Base-by-base conservation (phyloP, 1,139 yeast species). In the Hemisphaericaspora subhashii region DNA sequence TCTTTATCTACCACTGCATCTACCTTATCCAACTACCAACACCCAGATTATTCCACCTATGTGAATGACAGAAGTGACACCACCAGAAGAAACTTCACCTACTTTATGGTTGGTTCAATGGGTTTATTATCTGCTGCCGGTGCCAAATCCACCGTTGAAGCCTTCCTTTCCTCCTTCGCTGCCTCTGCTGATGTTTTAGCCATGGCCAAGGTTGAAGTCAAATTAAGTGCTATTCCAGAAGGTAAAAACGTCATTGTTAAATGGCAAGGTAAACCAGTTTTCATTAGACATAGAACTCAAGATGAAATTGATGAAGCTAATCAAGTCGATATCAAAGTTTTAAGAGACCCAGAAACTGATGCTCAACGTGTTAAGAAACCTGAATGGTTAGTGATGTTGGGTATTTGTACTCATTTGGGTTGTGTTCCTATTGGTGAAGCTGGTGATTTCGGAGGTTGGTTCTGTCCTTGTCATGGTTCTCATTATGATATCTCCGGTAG, bases 401-500 rank as follows among this genome's bases (percentile, higher is more conserved):
- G 99, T 76, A 90, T 94, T 68, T 92, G 98, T 79, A 94, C 99
- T 55, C 99, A 94, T 69, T 83, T 94, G 77, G 99, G 99, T 69
- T 94, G 99, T 85, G 99, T 94, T 51, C 99, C 99, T 55, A 94
- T 94, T 63, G 98, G 99, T 66, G 98, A 94, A 75, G 86, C 98
- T 51, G 99, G 99, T 74, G 99, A 94, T 71, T 94, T 81, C 59
- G 98, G 97, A 67, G 98, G 98, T 64, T 94, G 98, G 98, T 94
- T 94, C 92, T 94, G 99, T 74, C 99, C 99, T 53, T 94, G 98
- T 77, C 99, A 94, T 78, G 99, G 98, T 81, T 92, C 98, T 66
- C 98, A 94, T 72, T 94, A 94, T 74, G 98, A 94, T 75, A 94
- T 94, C 74, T 85, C 98, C 50, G 99, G 99, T 68, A 92, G 99